These are phyloP conservation scores for Biancaea sappan DNA, from an alignment of 306 rosid genomes.

Conservation along the genomic window DNA sequence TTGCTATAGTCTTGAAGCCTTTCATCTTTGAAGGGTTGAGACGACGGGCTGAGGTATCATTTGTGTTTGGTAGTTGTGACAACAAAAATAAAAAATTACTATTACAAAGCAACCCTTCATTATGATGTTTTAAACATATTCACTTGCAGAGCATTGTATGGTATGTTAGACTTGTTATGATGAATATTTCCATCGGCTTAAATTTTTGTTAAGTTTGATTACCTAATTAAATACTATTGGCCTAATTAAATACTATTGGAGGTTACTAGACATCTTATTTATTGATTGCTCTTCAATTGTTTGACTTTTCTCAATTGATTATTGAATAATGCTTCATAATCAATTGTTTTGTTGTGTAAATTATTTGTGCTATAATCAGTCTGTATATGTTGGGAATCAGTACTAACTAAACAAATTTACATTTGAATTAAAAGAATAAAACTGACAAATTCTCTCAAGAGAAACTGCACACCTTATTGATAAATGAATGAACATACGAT, in stretches of 20 bases:
- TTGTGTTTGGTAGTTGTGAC: conserved; percentile 8
- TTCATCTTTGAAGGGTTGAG: conserved; percentile 91
- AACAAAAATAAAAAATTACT: conserved; percentile 17
- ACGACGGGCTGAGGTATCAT: conserved; percentile 83
- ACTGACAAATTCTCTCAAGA: not conserved
- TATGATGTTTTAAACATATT: conserved; percentile 5
- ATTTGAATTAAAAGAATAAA: not conserved
- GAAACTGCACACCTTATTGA: not conserved
- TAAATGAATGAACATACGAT: too few species aligned
- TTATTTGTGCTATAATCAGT: not conserved
- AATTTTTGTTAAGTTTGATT: not conserved
- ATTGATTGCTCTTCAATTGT: conserved; percentile 2
- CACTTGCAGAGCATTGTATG: not conserved
- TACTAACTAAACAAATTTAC: too few species aligned
- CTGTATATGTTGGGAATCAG: not conserved
- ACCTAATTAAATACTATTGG: too few species aligned
- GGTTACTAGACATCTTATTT: conserved; percentile 5
- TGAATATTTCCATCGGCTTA: not conserved
- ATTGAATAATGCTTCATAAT: conserved; percentile 23
- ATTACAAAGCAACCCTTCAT: conserved; percentile 7
- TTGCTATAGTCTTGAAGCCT: conserved; percentile 78
- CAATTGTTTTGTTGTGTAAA: not conserved
- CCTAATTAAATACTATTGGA: not conserved
- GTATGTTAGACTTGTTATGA: not conserved
- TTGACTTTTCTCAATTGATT: not conserved